A percentile compares a stretch with the other conserved stretches of the same genome.
These are phyloP conservation scores for Solanum tarapatanum DNA, from an alignment of 257 asterid genomes.

Conservation along the genomic window DNA sequence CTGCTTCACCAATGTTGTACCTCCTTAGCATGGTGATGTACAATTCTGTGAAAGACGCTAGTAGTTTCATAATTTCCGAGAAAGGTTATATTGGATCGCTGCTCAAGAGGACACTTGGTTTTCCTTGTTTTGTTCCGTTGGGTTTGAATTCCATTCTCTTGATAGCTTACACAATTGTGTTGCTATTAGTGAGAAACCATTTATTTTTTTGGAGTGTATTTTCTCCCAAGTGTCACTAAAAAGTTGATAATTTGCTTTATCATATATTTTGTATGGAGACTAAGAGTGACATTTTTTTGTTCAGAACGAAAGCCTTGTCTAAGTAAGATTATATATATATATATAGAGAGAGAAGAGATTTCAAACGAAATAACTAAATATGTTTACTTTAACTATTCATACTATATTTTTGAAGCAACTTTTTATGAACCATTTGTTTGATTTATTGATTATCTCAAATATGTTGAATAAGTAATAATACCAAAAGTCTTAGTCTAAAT, in stretches of 20 bases:
- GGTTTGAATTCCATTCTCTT: constrained; percentile 59
- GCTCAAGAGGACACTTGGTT: constrained; percentile 37
- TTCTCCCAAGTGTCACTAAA: constrained; percentile 48
- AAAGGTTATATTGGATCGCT: constrained; percentile 28
- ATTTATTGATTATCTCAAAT: no score
- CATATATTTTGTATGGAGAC: background rate
- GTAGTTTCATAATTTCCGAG: background rate
- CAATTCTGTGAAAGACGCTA: constrained; percentile 22
- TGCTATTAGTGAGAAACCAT: constrained; percentile 80
- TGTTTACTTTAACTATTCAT: no score
- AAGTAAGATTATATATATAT: no score
- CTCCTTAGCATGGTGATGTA: constrained; percentile 57
- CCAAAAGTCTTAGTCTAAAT: no score
- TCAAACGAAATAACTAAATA: no score
- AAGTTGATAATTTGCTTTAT: background rate
- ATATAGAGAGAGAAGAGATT: no score
- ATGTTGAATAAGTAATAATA: no score
- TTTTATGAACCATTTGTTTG: no score
- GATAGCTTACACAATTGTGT: constrained; percentile 48
- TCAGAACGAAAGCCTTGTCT: background rate
- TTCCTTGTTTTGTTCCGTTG: constrained; percentile 67
- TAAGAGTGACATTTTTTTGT: background rate
- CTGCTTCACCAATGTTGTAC: constrained; percentile 69
- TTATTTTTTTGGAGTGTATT: constrained; percentile 88
- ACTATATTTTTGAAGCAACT: no score